Evolutionary conservation across 2,329 filamentous ascomycete genomes (phyloP).

Genomic region (Polytolypa hystricis): DNA sequence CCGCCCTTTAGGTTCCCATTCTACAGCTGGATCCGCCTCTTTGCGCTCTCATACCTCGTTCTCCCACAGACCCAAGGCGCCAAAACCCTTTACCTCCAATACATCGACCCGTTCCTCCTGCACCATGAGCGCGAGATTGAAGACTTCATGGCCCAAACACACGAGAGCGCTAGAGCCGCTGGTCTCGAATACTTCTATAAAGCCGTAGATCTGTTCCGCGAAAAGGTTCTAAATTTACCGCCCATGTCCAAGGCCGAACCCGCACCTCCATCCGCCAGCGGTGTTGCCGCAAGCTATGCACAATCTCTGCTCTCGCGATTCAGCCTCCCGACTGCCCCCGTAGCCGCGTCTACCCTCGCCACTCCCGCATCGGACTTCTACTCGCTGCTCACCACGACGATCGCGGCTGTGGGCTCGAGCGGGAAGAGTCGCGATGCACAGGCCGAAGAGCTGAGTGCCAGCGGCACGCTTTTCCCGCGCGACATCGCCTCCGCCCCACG

Average conservation of each 20-base stretch:
- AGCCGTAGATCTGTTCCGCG: slow-evolving; percentile 59
- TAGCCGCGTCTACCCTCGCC: slow-evolving; percentile 38
- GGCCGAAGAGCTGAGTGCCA: slow-evolving; percentile 44
- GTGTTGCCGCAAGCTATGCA: slow-evolving; percentile 49
- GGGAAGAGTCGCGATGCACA: slow-evolving; percentile 28
- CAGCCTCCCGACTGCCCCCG: slow-evolving; percentile 57
- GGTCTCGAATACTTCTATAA: slow-evolving; percentile 66
- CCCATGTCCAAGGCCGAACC: slow-evolving; percentile 43
- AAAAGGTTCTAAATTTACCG: slow-evolving; percentile 67
- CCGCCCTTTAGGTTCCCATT: slow-evolving; percentile 60
- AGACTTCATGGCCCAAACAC: slow-evolving; percentile 69
- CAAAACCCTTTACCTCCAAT: slow-evolving; percentile 68
- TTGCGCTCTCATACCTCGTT: slow-evolving; percentile 85
- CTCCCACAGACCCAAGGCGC: slow-evolving; percentile 96
- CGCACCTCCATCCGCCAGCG: slow-evolving; percentile 29
- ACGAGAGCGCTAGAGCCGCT: slow-evolving; percentile 65
- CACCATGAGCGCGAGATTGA: slow-evolving; percentile 85
- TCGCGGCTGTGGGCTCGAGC: slow-evolving; percentile 48
- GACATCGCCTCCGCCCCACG: slow-evolving; percentile 48
- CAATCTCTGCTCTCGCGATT: slow-evolving; percentile 77
- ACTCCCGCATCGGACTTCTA: slow-evolving; percentile 57
- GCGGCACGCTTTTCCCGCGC: slow-evolving; percentile 58
- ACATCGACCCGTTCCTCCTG: slow-evolving; percentile 78
- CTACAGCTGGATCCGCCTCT: slow-evolving; percentile 80
- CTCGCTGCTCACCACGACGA: slow-evolving; percentile 61